Percentiles rank a stretch among this genome's conserved stretches.
Evolutionary conservation across 805 yeast genomes (phyloP).

Genomic region (Zygosaccharomyces bailii): DNA sequence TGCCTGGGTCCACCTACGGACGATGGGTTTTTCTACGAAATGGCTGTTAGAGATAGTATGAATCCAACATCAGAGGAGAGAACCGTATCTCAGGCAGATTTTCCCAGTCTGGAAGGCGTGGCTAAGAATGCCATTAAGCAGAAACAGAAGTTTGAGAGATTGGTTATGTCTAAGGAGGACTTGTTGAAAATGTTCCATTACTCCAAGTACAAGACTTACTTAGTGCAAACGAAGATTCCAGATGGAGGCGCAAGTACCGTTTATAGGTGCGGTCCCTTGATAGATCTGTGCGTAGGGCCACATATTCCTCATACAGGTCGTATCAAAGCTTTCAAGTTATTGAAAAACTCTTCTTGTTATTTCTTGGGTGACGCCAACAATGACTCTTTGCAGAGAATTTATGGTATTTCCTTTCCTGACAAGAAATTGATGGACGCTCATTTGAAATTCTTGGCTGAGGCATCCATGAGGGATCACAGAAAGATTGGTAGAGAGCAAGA

Average conservation of each 20-base stretch:
- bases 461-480: constrained; percentile 93
- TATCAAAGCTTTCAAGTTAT: constrained; percentile 87
- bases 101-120: constrained; percentile 75
- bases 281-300: constrained; percentile 96
- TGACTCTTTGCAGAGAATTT: constrained; percentile 94
- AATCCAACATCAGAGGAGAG: constrained; percentile 58
- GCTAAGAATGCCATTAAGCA: constrained; percentile 90
- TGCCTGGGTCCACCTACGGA: constrained; percentile 95
- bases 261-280: constrained; percentile 95
- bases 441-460: constrained; percentile 90
- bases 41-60: constrained; percentile 55
- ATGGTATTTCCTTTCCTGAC: constrained; percentile 98
- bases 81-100: constrained; percentile 78
- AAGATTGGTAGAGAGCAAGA: constrained; percentile 96
- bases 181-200: constrained; percentile 88
- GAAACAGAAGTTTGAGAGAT: constrained; percentile 91
- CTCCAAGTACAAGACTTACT: constrained; percentile 91
- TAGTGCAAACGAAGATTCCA: constrained; percentile 84
- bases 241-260: constrained; percentile 96
- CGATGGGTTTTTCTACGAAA: constrained; percentile 97
- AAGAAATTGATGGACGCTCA: constrained; percentile 94
- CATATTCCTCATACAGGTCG: constrained; percentile 97
- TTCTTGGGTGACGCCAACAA: constrained; percentile 89
- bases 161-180: constrained; percentile 88
- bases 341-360: constrained; percentile 94